Percentiles rank a stretch among this genome's conserved stretches.
These are phyloP conservation scores for Thermomucor indicae-seudaticae DNA, from an alignment of 371 early-diverging fungal genomes.

Conservation along the genomic window DNA sequence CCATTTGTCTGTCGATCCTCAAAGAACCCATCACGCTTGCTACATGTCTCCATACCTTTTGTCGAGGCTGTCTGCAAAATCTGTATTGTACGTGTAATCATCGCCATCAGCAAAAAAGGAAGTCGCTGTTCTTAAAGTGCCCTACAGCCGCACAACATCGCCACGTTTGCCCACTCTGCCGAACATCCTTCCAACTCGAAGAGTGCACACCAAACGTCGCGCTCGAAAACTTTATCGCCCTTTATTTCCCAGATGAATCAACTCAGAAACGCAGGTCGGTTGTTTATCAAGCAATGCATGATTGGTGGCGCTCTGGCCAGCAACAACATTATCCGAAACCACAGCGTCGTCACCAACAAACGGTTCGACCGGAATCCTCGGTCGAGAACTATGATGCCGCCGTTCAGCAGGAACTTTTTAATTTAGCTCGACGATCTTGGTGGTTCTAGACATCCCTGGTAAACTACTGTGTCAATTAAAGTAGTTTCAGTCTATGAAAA, in stretches of 20 bases:
- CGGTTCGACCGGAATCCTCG: not conserved
- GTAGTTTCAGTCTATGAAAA: no score
- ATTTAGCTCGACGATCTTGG: slow-evolving; percentile 5
- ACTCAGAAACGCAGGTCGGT: not conserved
- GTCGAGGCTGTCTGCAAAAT: slow-evolving; percentile 5
- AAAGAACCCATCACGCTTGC: slow-evolving; percentile 8
- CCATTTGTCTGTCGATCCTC: slow-evolving; percentile 7
- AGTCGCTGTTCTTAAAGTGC: slow-evolving; percentile 1
- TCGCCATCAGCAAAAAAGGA: not conserved
- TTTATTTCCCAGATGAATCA: slow-evolving; percentile 7
- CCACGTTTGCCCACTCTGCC: slow-evolving; percentile 10
- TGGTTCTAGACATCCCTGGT: no score
- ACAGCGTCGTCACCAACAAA: not conserved
- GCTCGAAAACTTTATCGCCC: slow-evolving; percentile 4
- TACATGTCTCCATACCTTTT: slow-evolving; percentile 11
- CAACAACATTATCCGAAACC: not conserved
- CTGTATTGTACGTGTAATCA: slow-evolving; percentile 6
- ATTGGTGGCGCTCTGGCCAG: not conserved
- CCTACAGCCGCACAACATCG: not conserved
- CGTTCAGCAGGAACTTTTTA: slow-evolving; percentile 7
- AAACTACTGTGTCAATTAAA: no score
- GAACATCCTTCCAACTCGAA: slow-evolving; percentile 2
- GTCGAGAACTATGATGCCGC: not conserved
- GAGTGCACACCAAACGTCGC: slow-evolving; percentile 7
- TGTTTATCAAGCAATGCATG: not conserved